phyloP scores from a whole-genome alignment of 352 stramenopile species.

The Blastocystis sp. region DNA sequence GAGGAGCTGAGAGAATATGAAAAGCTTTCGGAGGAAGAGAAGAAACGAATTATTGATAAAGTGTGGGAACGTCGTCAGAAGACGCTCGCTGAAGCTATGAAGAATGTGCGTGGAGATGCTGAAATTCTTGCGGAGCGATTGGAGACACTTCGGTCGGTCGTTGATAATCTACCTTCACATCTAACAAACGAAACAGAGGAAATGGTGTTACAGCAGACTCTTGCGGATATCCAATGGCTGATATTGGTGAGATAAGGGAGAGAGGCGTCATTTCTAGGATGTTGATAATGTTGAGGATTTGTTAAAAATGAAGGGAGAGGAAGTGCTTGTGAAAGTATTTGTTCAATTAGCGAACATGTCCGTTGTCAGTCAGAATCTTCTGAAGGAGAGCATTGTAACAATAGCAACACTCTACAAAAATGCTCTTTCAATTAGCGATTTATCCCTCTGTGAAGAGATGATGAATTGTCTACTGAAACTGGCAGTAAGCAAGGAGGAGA shows the following conservation, averaged over 20 bases:
- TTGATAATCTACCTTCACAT: neutral
- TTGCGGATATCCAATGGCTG: conserved; percentile 26
- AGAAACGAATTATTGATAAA: conserved; percentile 35
- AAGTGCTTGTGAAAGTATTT: neutral
- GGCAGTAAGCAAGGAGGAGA: neutral
- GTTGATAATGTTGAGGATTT: conserved; percentile 53
- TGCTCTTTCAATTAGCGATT: neutral
- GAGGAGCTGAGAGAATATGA: conserved; percentile 11
- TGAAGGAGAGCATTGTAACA: neutral
- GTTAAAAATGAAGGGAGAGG: neutral
- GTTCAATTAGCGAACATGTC: neutral
- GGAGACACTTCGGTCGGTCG: neutral
- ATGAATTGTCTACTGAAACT: neutral
- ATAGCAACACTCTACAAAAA: conserved; percentile 46
- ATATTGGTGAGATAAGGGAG: neutral
- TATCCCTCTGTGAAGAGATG: neutral
- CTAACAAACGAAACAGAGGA: neutral
- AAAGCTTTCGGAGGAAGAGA: conserved; percentile 36
- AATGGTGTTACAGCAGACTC: neutral
- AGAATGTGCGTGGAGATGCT: conserved; percentile 24
- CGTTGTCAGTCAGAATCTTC: neutral
- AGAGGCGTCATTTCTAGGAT: neutral
- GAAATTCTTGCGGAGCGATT: conserved; percentile 23
- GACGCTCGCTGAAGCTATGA: conserved; percentile 7
- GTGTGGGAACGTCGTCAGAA: conserved; percentile 49